Evolutionary conservation across 345 rosid species (phyloP).

Genomic region (Pugionium cornutum): DNA sequence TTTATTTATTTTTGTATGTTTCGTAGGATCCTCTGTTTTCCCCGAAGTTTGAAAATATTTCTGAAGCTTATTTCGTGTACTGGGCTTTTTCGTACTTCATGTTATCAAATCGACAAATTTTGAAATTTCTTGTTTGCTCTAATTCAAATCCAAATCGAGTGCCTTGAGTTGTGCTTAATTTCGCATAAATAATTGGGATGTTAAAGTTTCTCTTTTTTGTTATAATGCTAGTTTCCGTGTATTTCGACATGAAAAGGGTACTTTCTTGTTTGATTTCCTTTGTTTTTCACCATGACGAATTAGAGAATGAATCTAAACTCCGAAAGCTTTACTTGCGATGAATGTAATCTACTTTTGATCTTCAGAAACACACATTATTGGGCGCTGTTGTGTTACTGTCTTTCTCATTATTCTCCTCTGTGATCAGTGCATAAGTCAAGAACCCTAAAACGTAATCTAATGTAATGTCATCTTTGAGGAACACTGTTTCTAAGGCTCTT

Average conservation of each 20-base stretch:
- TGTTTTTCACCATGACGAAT: background rate
- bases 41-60: no score
- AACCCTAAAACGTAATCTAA: background rate
- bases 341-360: constrained; percentile 2
- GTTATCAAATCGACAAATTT: no score
- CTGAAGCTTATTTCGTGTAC: no score
- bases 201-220: background rate
- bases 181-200: background rate
- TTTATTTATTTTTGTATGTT: no score
- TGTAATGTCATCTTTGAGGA: no score
- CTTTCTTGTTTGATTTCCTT: background rate
- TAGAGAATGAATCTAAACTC: background rate
- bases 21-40: no score
- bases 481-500: constrained; percentile 10
- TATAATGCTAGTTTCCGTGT: background rate
- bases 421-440: background rate
- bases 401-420: background rate
- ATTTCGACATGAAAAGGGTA: background rate
- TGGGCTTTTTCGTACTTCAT: no score
- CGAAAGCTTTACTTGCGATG: no score
- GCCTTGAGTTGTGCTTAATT: no score
- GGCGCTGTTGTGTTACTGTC: background rate
- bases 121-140: no score
- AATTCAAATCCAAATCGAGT: no score
- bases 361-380: background rate